These are phyloP conservation scores for Lippia alba DNA, from an alignment of 305 asterid genomes.

Conservation along the genomic window DNA sequence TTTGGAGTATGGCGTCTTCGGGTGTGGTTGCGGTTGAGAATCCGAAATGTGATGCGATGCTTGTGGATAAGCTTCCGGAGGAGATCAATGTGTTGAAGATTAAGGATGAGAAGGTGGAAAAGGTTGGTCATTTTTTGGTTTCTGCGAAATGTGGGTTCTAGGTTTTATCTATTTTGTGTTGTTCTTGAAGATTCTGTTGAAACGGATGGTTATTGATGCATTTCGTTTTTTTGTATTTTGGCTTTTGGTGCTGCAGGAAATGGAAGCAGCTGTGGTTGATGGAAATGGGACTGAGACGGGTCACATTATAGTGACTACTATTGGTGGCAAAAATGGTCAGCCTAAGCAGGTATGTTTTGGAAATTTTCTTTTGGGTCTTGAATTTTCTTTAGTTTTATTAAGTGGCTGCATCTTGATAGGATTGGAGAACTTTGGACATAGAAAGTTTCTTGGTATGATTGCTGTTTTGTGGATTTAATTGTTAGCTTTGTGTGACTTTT, in stretches of 20 bases:
- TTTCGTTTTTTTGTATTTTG: not conserved
- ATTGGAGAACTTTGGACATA: too few relatives aligned
- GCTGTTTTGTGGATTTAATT: constrained; percentile 15
- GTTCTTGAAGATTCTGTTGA: not conserved
- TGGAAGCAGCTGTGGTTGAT: constrained; percentile 83
- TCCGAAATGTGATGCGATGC: constrained; percentile 69
- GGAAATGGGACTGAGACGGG: constrained; percentile 94
- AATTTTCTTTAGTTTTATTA: constrained; percentile 4
- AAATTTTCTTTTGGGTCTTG: not conserved
- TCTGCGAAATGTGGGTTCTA: not conserved
- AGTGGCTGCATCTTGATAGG: too few relatives aligned
- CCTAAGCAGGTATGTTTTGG: constrained; percentile 72
- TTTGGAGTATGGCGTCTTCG: constrained; percentile 53
- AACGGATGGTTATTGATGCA: constrained; percentile 1
- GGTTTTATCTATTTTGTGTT: not conserved
- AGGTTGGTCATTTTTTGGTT: constrained; percentile 42
- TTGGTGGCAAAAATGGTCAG: constrained; percentile 87
- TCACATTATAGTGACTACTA: constrained; percentile 87
- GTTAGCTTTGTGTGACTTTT: constrained; percentile 11
- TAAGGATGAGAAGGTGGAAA: constrained; percentile 81
- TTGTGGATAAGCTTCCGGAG: constrained; percentile 79
- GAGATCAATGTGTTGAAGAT: constrained; percentile 85
- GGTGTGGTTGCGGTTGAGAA: constrained; percentile 54
- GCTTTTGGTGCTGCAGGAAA: constrained; percentile 58
- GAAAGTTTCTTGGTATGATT: not conserved